Percentiles rank a stretch among this genome's conserved stretches.
Conservation (phyloP, 148 eudicot genomes). For the Euryodendron excelsum region DNA sequence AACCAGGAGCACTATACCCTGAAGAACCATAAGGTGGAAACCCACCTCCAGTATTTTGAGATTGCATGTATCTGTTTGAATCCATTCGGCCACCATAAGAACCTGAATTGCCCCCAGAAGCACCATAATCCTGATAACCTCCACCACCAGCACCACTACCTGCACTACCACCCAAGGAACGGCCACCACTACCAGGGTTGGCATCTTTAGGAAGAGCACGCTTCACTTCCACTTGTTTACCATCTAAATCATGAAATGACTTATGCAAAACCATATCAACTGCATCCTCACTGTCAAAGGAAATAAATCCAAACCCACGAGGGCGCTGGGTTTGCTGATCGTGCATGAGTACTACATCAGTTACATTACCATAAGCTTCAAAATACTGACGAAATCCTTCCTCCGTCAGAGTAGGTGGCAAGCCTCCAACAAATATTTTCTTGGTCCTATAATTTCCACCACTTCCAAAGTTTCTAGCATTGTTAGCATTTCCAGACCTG, state of each 20-base stretch:
- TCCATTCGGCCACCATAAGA: constrained; percentile 75
- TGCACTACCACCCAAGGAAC: constrained; percentile 55
- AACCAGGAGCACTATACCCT: constrained; percentile 71
- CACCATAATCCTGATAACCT: constrained; percentile 62
- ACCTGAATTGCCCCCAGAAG: constrained; percentile 59
- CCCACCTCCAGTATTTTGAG: constrained; percentile 70
- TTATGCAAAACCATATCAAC: constrained; percentile 90
- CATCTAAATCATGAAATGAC: constrained; percentile 78
- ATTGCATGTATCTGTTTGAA: constrained; percentile 69
- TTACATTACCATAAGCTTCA: constrained; percentile 75
- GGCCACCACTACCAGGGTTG: constrained; percentile 50
- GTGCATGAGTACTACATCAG: constrained; percentile 92
- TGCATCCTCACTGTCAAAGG: constrained; percentile 90
- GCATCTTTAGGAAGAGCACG: constrained; percentile 96
- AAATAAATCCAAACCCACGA: constrained; percentile 92
- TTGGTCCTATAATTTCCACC: constrained; percentile 83
- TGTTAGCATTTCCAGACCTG: constrained; percentile 47
- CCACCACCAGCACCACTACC: constrained; percentile 43
- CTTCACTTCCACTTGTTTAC: constrained; percentile 96
- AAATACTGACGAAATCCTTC: constrained; percentile 88
- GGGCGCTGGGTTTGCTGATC: constrained; percentile 92
- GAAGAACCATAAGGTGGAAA: constrained; percentile 72
- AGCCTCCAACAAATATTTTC: constrained; percentile 96
- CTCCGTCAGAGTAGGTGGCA: constrained; percentile 75
- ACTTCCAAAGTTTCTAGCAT: constrained; percentile 49